Percentiles rank a stretch among this genome's conserved stretches.
Conservation (phyloP, 1,284 basidiomycete species). For the Tylopilus sp. region DNA sequence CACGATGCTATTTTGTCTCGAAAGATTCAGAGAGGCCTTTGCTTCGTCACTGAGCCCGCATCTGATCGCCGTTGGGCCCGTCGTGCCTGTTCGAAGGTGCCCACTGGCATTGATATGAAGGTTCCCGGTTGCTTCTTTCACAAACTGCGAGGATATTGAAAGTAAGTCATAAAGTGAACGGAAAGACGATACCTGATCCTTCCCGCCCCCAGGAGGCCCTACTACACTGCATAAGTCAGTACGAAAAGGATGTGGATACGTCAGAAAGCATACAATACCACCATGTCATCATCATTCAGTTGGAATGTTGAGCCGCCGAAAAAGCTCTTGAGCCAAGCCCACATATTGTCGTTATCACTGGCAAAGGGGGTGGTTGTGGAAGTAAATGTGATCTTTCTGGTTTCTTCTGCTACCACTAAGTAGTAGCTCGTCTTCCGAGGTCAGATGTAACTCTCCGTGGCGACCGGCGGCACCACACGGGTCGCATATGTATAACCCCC, state of each 20-base stretch:
- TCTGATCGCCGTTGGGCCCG: conserved; percentile 16
- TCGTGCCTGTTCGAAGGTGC: too few relatives aligned
- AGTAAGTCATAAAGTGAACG: background rate
- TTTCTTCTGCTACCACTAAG: too few relatives aligned
- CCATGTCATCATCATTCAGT: conserved; percentile 26
- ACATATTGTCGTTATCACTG: too few relatives aligned
- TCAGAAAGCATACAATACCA: conserved; percentile 30
- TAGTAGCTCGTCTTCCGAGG: too few relatives aligned
- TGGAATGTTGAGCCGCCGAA: background rate
- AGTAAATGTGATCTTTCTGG: too few relatives aligned
- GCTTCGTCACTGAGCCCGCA: conserved; percentile 13
- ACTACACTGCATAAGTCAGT: conserved; percentile 32
- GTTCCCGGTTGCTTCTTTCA: conserved; percentile 12
- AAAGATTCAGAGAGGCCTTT: background rate
- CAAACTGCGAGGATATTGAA: conserved; percentile 23
- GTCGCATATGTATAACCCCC: too few relatives aligned
- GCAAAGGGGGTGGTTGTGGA: too few relatives aligned
- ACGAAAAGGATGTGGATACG: background rate
- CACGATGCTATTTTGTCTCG: conserved; percentile 20
- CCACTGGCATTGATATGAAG: background rate
- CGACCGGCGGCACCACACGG: too few relatives aligned
- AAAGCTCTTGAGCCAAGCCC: too few relatives aligned
- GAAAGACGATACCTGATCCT: conserved; percentile 23
- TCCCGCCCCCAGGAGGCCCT: conserved; percentile 32
- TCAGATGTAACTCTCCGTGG: too few relatives aligned